phyloP scores from a whole-genome alignment of 2,329 filamentous ascomycete genomes.

The Paraphoma sp. region DNA sequence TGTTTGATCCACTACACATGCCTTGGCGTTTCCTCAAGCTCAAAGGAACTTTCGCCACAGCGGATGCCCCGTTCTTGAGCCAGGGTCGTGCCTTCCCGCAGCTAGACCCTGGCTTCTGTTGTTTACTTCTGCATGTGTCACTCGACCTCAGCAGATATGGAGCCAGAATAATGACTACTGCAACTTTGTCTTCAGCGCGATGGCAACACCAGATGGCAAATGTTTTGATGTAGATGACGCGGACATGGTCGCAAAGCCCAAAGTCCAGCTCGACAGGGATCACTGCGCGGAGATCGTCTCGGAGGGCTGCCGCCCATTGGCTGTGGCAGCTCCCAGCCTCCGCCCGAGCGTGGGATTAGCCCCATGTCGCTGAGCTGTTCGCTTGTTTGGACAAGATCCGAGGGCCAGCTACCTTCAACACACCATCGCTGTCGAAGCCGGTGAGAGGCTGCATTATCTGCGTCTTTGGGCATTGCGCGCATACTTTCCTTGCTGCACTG shows the following conservation, averaged over 20 bases:
- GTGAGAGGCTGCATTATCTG: slow-evolving; percentile 19
- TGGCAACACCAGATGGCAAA: neutral
- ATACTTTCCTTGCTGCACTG: slow-evolving; percentile 15
- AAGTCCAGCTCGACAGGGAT: slow-evolving; percentile 7
- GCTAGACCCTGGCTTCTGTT: neutral
- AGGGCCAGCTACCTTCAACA: slow-evolving; percentile 30
- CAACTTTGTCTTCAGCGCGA: neutral
- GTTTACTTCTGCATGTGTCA: neutral
- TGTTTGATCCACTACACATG: neutral
- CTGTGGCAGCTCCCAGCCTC: slow-evolving; percentile 12
- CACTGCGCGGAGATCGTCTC: neutral
- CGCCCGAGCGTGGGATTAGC: neutral
- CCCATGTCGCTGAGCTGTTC: slow-evolving; percentile 7
- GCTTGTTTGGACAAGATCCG: slow-evolving; percentile 3
- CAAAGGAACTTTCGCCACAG: neutral
- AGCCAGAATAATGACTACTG: neutral
- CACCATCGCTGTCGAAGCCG: slow-evolving; percentile 24
- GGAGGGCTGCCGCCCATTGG: slow-evolving; percentile 10
- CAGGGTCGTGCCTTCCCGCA: neutral
- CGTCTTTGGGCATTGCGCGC: slow-evolving; percentile 25
- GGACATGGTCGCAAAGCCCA: neutral
- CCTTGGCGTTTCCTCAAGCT: neutral
- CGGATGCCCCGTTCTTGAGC: neutral
- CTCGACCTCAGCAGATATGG: neutral
- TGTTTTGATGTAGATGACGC: slow-evolving; percentile 2